phyloP scores from a whole-genome alignment of 2,329 filamentous ascomycete genomes.

The Pyrenophora seminiperda region DNA sequence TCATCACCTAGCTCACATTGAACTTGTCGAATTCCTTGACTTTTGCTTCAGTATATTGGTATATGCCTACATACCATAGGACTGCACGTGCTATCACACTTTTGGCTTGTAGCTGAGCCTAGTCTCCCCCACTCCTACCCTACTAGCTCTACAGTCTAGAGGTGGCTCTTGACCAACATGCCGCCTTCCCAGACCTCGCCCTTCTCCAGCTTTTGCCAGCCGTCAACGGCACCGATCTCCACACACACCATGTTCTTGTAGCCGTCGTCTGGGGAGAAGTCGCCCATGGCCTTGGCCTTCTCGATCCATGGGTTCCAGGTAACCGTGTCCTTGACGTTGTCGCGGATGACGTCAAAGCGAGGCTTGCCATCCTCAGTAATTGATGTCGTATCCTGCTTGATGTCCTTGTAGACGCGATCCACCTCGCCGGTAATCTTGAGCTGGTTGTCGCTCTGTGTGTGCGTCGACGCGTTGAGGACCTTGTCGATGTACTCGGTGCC shows the following conservation, averaged over 20 bases:
- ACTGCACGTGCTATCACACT: not conserved
- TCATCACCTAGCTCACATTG: too few species aligned
- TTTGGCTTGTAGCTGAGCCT: not conserved
- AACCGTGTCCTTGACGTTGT: conserved; percentile 85
- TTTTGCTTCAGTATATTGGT: conserved; percentile 3
- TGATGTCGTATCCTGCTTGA: conserved; percentile 66
- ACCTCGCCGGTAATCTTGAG: conserved; percentile 77
- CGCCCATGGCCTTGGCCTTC: conserved; percentile 79
- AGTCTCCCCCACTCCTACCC: not conserved
- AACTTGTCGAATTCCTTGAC: not conserved
- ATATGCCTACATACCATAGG: not conserved
- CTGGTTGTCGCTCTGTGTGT: conserved; percentile 67
- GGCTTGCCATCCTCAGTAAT: conserved; percentile 68
- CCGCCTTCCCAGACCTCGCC: conserved; percentile 72
- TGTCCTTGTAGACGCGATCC: conserved; percentile 81
- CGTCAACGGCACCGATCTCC: conserved; percentile 82
- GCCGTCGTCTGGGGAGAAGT: conserved; percentile 87
- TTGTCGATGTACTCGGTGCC: conserved; percentile 83
- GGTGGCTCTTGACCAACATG: conserved; percentile 58
- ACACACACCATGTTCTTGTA: conserved; percentile 95
- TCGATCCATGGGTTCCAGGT: conserved; percentile 97
- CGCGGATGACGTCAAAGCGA: conserved; percentile 75
- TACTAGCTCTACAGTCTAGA: conserved; percentile 14
- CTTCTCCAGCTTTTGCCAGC: conserved; percentile 83
- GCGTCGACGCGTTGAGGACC: conserved; percentile 66